A percentile compares a stretch with the other conserved stretches of the same genome.
These are phyloP conservation scores for Phialophora verrucosa DNA, from an alignment of 2,329 filamentous ascomycete genomes.

Conservation along the genomic window DNA sequence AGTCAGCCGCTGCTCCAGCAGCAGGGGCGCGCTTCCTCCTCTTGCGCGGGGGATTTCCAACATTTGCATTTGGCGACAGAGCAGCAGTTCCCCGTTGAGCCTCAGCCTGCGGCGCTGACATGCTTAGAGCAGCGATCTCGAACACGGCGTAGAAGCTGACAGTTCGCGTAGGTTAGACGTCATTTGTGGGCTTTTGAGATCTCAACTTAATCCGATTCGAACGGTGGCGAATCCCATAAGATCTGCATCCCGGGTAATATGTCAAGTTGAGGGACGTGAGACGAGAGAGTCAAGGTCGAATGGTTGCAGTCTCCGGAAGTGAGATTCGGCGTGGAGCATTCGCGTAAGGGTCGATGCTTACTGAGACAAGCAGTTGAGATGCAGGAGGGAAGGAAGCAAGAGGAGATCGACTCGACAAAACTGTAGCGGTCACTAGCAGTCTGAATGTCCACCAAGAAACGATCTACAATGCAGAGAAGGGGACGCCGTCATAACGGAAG, in stretches of 20 bases:
- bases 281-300: neutral
- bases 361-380: neutral
- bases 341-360: neutral
- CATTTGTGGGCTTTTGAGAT: slow-evolving; percentile 10
- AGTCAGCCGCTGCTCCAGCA: slow-evolving; percentile 90
- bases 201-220: slow-evolving; percentile 11
- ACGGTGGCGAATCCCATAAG: slow-evolving; percentile 13
- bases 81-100: slow-evolving; percentile 8
- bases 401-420: neutral
- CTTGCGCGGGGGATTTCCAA: slow-evolving; percentile 54
- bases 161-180: slow-evolving; percentile 7
- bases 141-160: slow-evolving; percentile 14
- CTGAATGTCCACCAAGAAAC: slow-evolving; percentile 9
- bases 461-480: slow-evolving; percentile 24
- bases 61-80: slow-evolving; percentile 17
- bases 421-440: slow-evolving; percentile 5
- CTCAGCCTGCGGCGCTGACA: slow-evolving; percentile 24
- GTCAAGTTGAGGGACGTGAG: slow-evolving; percentile 1
- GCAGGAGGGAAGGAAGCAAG: slow-evolving; percentile 2
- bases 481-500: slow-evolving; percentile 14
- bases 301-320: neutral
- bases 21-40: slow-evolving; percentile 86
- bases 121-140: slow-evolving; percentile 8
- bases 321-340: neutral
- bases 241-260: slow-evolving; percentile 14